Base-by-base conservation (phyloP, 139 green algal species). In the Tetratostichococcus sp. region DNA sequence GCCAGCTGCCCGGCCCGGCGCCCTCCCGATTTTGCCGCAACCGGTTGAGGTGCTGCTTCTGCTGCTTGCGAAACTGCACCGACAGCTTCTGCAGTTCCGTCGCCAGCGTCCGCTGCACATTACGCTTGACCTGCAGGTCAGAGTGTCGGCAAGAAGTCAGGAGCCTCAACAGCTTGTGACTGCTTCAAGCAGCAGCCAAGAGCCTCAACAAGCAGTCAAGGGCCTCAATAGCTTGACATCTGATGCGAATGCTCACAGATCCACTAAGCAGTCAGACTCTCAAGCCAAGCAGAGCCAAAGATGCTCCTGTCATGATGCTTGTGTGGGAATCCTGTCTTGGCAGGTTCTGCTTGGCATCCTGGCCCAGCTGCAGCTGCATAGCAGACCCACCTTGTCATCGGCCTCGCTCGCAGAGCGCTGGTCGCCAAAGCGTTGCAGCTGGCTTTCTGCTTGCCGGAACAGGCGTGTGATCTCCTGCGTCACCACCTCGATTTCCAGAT, bases 1-100 rank as follows among this genome's bases (percentile, higher is more conserved):
- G 19, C 50, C 70, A 78, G 35, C 72, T 81, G 65, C 80, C 82
- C n/a, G n/a, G n/a, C 16, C 72, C 71, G n/a, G 74, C 84, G n/a
- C 89, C 75, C 26, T 89, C 90, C 70, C 93, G 89, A 33, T 90
- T 84, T 70, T 85, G 67, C 67, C 90, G 83, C 69, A 97, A 82
- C 75, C 87, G 91, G 69, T 91, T 91, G 28, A 97, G 77, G 79
- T 96, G 97, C 4, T 79, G 80, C 32, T 93, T 97, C 83, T 96
- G 87, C 84, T 94, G 87, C 69, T 92, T 92, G 21, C 93, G 75
- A 77, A 97, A 97, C 81, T 96, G 87, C 30, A 95, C 72, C 1
- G 85, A 90, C 39, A 97, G 86, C 73, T 84, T 86, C 77, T 95
- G 89, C 72, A 97, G 82, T 62, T 94, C 91, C 75, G 91, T 82